These are phyloP conservation scores for Globisporangium spinosum DNA, from an alignment of 352 stramenopile genomes.

Conservation along the genomic window DNA sequence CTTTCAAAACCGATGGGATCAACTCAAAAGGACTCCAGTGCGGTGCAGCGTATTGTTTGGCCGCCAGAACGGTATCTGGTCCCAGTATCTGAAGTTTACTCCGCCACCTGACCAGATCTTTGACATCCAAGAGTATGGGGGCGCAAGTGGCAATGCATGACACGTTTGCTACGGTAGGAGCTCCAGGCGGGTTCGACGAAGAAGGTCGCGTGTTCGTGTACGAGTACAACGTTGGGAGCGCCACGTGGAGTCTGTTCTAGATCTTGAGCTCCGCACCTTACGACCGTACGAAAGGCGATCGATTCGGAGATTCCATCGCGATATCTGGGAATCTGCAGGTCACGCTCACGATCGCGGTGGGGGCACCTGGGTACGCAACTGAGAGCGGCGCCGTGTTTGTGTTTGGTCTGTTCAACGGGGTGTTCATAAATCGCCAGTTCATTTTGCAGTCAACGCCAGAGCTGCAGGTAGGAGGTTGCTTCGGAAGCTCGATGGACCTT, in stretches of 20 bases:
- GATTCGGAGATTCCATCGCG: constrained; percentile 65
- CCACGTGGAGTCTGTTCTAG: constrained; percentile 63
- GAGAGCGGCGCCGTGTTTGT: constrained; percentile 68
- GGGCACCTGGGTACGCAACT: constrained; percentile 58
- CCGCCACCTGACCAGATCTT: constrained; percentile 37
- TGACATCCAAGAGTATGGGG: constrained; percentile 59
- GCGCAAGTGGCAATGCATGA: constrained; percentile 40
- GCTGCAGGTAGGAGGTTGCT: constrained; percentile 49
- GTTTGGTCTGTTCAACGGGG: constrained; percentile 55
- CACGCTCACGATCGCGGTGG: constrained; percentile 55
- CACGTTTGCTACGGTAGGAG: constrained; percentile 56
- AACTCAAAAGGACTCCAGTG: constrained; percentile 65
- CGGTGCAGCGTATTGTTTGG: constrained; percentile 70
- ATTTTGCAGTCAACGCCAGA: constrained; percentile 48
- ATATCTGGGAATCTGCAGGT: constrained; percentile 43
- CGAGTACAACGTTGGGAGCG: constrained; percentile 40
- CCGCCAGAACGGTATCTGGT: constrained; percentile 41
- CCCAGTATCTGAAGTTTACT: constrained; percentile 47
- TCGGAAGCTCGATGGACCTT: constrained; percentile 62
- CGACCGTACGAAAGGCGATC: constrained; percentile 38
- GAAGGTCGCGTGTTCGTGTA: constrained; percentile 76
- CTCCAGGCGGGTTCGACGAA: constrained; percentile 50
- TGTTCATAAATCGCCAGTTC: constrained; percentile 63
- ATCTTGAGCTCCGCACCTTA: constrained; percentile 52
- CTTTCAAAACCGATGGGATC: constrained; percentile 54